phyloP scores from a whole-genome alignment of 768 basidiomycete species.

The Amanita subjunquillea region DNA sequence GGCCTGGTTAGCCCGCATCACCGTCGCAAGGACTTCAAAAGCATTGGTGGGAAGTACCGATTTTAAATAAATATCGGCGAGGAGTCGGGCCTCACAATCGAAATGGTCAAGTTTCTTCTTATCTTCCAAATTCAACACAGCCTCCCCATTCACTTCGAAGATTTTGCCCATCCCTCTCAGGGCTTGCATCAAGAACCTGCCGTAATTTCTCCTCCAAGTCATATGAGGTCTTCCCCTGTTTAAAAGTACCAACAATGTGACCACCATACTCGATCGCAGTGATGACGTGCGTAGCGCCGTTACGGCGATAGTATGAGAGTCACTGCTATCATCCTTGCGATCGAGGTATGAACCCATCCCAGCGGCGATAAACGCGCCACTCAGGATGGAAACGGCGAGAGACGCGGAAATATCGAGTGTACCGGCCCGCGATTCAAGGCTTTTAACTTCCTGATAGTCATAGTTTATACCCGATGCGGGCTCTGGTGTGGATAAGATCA shows the following conservation, averaged over 20 bases:
- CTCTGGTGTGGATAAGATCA: background rate
- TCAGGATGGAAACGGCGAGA: constrained; percentile 17
- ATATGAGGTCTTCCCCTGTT: constrained; percentile 1
- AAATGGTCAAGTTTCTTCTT: background rate
- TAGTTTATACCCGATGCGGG: background rate
- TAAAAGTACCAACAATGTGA: constrained; percentile 8
- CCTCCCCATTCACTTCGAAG: constrained; percentile 6
- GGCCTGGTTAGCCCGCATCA: constrained; percentile 5
- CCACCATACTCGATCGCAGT: constrained; percentile 11
- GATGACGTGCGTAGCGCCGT: constrained; percentile 10
- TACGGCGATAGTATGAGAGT: constrained; percentile 5
- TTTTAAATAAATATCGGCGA: background rate
- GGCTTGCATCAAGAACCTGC: background rate
- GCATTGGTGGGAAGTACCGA: constrained; percentile 6
- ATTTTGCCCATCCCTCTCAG: constrained; percentile 6
- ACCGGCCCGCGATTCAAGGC: background rate
- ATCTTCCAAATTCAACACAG: background rate
- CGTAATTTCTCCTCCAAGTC: background rate
- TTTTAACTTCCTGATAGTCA: background rate
- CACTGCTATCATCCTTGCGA: constrained; percentile 5
- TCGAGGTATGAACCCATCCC: constrained; percentile 7
- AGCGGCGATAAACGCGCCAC: constrained; percentile 1
- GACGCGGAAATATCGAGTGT: constrained; percentile 10
- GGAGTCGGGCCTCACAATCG: background rate
- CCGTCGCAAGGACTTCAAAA: constrained; percentile 8